Conservation (phyloP, 768 basidiomycete species). For the Lentinula lateritia region DNA sequence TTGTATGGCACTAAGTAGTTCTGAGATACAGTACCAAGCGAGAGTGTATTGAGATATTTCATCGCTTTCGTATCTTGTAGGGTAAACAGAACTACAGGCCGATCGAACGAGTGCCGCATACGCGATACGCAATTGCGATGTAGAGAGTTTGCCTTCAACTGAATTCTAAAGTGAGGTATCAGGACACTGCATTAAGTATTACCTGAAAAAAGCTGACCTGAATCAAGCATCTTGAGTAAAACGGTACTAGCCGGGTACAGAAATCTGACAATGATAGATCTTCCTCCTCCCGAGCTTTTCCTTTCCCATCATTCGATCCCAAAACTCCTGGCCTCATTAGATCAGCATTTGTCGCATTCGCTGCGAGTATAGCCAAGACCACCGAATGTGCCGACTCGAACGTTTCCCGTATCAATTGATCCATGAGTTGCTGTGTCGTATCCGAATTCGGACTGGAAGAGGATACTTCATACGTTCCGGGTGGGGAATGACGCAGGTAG, state of each 20-base stretch:
- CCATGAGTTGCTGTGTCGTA: conserved; percentile 49
- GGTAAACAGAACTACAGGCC: conserved; percentile 42
- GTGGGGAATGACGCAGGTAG: background rate
- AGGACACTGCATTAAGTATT: background rate
- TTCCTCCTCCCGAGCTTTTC: conserved; percentile 4
- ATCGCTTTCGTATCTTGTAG: conserved; percentile 13
- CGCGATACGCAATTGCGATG: conserved; percentile 65
- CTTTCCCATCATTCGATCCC: conserved; percentile 6
- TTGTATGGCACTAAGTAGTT: conserved; percentile 45
- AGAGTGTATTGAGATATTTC: conserved; percentile 23
- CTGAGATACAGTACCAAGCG: conserved; percentile 66
- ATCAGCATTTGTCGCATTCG: conserved; percentile 31
- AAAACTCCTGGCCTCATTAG: conserved; percentile 19
- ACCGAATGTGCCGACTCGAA: conserved; percentile 88
- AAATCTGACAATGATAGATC: conserved; percentile 28
- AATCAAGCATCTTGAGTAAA: conserved; percentile 67
- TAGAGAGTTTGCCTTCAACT: conserved; percentile 51
- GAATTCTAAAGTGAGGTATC: conserved; percentile 50
- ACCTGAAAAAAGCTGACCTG: conserved; percentile 39
- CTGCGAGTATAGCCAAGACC: conserved; percentile 66
- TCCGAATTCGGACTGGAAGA: background rate
- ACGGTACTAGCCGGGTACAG: conserved; percentile 59
- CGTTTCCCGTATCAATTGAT: conserved; percentile 59
- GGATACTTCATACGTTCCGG: background rate
- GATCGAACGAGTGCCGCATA: conserved; percentile 66